Conservation (phyloP, 768 basidiomycete genomes). For the Mycena galericulata region DNA sequence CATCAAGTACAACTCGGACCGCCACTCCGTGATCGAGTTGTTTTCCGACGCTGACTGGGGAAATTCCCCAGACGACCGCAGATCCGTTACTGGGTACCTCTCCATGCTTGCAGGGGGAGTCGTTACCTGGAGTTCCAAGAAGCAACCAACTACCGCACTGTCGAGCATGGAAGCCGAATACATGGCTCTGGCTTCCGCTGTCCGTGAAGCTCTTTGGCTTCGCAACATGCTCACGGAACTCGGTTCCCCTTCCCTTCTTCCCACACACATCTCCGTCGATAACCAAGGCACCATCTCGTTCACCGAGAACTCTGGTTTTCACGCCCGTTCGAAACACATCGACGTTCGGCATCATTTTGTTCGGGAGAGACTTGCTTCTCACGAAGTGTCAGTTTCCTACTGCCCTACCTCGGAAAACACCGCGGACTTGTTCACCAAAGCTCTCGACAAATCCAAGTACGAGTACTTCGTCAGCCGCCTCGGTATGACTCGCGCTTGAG, state of each 20-base stretch:
- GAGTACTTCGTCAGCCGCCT: no score
- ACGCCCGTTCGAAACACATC: neutral
- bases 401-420: neutral
- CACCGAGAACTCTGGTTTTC: neutral
- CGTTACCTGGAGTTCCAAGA: no score
- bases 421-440: neutral
- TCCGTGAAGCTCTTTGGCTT: no score
- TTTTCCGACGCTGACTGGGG: neutral
- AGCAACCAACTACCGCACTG: no score
- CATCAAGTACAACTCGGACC: slow-evolving; percentile 2
- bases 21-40: neutral
- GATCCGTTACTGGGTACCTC: neutral
- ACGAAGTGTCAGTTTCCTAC: no score
- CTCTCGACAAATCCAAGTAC: neutral
- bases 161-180: no score
- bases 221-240: slow-evolving; percentile 1
- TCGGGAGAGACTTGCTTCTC: no score
- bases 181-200: no score
- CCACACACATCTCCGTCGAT: neutral
- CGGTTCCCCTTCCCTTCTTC: neutral
- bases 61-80: neutral
- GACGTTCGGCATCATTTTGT: no score
- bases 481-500: no score
- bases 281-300: neutral
- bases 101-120: no score